phyloP scores from a whole-genome alignment of 257 asterid genomes.

The Leonotis leonurus region DNA sequence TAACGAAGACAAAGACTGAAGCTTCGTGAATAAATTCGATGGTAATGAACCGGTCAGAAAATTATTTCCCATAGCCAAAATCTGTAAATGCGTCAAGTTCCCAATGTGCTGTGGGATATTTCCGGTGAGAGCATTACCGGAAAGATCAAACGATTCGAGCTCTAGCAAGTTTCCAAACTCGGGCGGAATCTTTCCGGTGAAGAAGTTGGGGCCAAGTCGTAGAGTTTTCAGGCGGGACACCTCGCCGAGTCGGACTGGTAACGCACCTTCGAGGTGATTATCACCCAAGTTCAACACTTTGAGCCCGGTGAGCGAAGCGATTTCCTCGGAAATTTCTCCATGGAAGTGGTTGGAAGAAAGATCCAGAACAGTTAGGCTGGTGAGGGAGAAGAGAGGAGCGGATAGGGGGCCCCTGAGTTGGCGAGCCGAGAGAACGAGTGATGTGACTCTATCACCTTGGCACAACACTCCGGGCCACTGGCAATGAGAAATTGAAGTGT shows the following conservation, averaged over 20 bases:
- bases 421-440: constrained; percentile 47
- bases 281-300: constrained; percentile 44
- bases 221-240: constrained; percentile 34
- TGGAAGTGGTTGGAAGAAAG: constrained; percentile 44
- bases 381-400: constrained; percentile 40
- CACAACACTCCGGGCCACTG: constrained; percentile 72
- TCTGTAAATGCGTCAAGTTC: constrained; percentile 35
- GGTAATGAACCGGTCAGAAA: constrained; percentile 58
- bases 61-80: constrained; percentile 66
- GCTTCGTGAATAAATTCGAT: constrained; percentile 32
- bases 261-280: constrained; percentile 49
- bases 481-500: constrained; percentile 41
- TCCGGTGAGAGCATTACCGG: constrained; percentile 68
- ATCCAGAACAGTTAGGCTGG: constrained; percentile 40
- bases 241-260: constrained; percentile 48
- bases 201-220: constrained; percentile 52
- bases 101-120: constrained; percentile 51
- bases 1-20: constrained; percentile 37
- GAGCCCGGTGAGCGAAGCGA: constrained; percentile 28
- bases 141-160: constrained; percentile 51
- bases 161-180: constrained; percentile 44
- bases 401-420: constrained; percentile 43
- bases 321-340: constrained; percentile 39
- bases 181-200: constrained; percentile 52
- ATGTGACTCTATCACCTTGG: constrained; percentile 35